These are phyloP conservation scores for Penicillium salamii DNA, from an alignment of 495 filamentous ascomycete species.

Conservation along the genomic window DNA sequence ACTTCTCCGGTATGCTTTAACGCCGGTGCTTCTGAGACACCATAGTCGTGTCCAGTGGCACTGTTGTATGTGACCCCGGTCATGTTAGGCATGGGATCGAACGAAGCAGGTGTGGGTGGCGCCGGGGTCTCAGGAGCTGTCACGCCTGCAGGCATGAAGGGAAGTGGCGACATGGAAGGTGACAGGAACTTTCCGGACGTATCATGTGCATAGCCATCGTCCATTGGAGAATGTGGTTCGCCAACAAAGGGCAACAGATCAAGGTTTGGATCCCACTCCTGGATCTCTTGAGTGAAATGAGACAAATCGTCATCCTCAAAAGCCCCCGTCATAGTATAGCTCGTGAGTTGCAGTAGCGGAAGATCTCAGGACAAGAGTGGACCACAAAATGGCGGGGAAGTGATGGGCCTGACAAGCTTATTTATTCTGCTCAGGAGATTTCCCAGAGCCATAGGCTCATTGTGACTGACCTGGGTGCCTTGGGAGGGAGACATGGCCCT, in stretches of 20 bases:
- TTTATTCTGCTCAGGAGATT: background rate
- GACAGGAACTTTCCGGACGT: background rate
- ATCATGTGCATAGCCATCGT: background rate
- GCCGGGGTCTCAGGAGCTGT: background rate
- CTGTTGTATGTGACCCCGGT: background rate
- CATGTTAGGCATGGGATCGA: background rate
- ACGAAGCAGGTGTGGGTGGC: background rate
- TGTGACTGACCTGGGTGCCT: slow-evolving; percentile 1
- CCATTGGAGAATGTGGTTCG: background rate
- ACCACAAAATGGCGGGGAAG: background rate
- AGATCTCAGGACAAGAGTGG: background rate
- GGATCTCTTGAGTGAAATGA: background rate
- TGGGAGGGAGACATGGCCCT: background rate
- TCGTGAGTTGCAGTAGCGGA: background rate
- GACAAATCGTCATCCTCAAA: background rate
- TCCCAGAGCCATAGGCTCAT: background rate
- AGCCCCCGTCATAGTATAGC: background rate
- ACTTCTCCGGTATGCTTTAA: background rate
- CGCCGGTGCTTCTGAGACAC: background rate
- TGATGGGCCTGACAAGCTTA: background rate
- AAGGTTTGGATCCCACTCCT: background rate
- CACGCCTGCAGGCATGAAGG: too few relatives aligned
- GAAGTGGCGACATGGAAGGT: background rate
- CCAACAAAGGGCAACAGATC: background rate
- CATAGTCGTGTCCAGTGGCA: background rate